Evolutionary conservation across 805 yeast genomes (phyloP).

Genomic region (Lipomyces starkeyi): DNA sequence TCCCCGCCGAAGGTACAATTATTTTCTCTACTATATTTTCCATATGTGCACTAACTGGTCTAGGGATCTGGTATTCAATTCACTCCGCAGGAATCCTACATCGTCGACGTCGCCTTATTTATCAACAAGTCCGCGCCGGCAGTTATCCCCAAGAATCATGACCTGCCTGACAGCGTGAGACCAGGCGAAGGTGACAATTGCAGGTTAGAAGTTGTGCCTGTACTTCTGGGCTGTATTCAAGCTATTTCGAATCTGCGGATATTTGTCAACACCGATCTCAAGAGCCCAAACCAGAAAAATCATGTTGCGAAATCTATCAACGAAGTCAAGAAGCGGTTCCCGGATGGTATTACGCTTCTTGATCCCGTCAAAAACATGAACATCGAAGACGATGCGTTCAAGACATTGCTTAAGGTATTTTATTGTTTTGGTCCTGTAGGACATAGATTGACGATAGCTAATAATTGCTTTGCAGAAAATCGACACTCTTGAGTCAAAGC

Average conservation of each 20-base stretch:
- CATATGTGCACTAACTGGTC: neutral
- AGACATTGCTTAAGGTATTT: slow-evolving; percentile 51
- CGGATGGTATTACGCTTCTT: slow-evolving; percentile 87
- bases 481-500: slow-evolving; percentile 78
- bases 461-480: slow-evolving; percentile 62
- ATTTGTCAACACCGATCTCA: slow-evolving; percentile 76
- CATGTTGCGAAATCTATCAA: slow-evolving; percentile 69
- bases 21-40: neutral
- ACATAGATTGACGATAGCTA: neutral
- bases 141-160: slow-evolving; percentile 58
- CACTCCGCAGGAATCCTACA: slow-evolving; percentile 86
- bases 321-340: slow-evolving; percentile 82
- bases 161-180: slow-evolving; percentile 85
- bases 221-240: slow-evolving; percentile 77
- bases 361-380: slow-evolving; percentile 95
- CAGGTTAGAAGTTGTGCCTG: slow-evolving; percentile 79
- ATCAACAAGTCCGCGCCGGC: slow-evolving; percentile 75
- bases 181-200: slow-evolving; percentile 75
- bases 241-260: slow-evolving; percentile 81
- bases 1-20: slow-evolving; percentile 45
- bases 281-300: slow-evolving; percentile 52
- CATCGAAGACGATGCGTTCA: slow-evolving; percentile 79
- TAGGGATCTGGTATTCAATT: slow-evolving; percentile 28
- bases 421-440: neutral
- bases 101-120: slow-evolving; percentile 85